Evolutionary conservation across 768 basidiomycete species (phyloP).

Genomic region (Hygrocybe coccinea): DNA sequence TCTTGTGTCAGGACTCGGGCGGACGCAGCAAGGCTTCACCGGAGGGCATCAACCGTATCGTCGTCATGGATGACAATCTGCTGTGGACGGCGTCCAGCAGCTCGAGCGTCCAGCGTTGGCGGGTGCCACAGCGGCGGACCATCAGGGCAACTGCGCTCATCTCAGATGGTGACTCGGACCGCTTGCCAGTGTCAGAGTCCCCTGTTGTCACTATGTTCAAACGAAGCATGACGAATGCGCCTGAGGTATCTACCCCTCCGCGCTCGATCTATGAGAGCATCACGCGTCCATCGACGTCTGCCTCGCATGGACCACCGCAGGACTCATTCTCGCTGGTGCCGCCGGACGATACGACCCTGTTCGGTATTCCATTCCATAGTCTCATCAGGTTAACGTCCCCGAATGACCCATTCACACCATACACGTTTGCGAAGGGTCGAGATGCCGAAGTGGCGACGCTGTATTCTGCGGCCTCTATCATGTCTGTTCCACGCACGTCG

Average conservation of each 20-base stretch:
- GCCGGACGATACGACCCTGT: slow-evolving; percentile 33
- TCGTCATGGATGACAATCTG: slow-evolving; percentile 74
- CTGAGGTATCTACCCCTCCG: slow-evolving; percentile 7
- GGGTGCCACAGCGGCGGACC: slow-evolving; percentile 50
- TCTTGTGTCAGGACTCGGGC: slow-evolving; percentile 67
- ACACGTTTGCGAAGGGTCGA: slow-evolving; percentile 36
- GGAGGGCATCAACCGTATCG: slow-evolving; percentile 72
- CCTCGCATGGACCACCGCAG: slow-evolving; percentile 21
- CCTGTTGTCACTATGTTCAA: slow-evolving; percentile 14
- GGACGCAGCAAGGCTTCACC: slow-evolving; percentile 35
- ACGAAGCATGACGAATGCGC: slow-evolving; percentile 5
- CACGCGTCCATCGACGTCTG: slow-evolving; percentile 18
- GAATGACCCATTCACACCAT: slow-evolving; percentile 54
- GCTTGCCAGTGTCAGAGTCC: slow-evolving; percentile 16
- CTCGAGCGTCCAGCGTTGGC: slow-evolving; percentile 81
- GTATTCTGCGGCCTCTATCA: slow-evolving; percentile 79
- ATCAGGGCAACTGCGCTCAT: slow-evolving; percentile 27
- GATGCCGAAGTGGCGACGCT: slow-evolving; percentile 82
- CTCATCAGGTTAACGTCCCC: slow-evolving; percentile 66
- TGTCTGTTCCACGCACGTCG: slow-evolving; percentile 52
- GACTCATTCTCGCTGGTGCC: slow-evolving; percentile 34
- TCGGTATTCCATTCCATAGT: slow-evolving; percentile 66
- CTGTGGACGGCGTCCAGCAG: slow-evolving; percentile 89
- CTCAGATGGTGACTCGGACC: slow-evolving; percentile 23
- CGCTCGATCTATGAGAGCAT: neutral